Evolutionary conservation across 129 eudicot species (phyloP).

Genomic region (Pseudognaphalium luteoalbum): DNA sequence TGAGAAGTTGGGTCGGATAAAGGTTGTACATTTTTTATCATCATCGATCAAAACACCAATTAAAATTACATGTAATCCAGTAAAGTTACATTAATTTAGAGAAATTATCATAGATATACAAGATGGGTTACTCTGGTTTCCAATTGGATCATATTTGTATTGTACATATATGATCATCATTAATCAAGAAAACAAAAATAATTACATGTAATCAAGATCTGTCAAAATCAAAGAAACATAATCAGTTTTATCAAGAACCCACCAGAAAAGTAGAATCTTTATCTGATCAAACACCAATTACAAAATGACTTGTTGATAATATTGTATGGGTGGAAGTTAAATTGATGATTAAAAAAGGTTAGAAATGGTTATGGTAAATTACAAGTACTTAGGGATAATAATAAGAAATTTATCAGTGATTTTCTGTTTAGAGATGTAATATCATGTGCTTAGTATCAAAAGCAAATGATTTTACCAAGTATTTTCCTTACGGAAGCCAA

Average conservation of each 20-base stretch:
- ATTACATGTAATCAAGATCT: not conserved
- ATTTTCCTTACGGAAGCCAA: conserved; percentile 89
- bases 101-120: not conserved
- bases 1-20: not conserved
- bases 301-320: not conserved
- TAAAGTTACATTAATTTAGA: not conserved
- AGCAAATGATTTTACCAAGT: conserved; percentile 56
- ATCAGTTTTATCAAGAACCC: not conserved
- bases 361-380: not conserved
- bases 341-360: not conserved
- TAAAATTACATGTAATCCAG: not conserved
- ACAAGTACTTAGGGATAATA: not conserved
- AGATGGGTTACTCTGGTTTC: not conserved
- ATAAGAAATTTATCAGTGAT: no score
- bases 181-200: not conserved
- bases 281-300: not conserved
- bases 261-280: not conserved
- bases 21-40: not conserved
- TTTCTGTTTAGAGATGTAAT: not conserved
- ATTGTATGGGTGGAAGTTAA: not conserved
- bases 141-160: not conserved
- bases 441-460: conserved; percentile 9
- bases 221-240: not conserved
- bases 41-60: not conserved
- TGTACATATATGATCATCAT: not conserved